These are phyloP conservation scores for Trichosanthes cucumerina DNA, from an alignment of 306 rosid species.

Conservation along the genomic window DNA sequence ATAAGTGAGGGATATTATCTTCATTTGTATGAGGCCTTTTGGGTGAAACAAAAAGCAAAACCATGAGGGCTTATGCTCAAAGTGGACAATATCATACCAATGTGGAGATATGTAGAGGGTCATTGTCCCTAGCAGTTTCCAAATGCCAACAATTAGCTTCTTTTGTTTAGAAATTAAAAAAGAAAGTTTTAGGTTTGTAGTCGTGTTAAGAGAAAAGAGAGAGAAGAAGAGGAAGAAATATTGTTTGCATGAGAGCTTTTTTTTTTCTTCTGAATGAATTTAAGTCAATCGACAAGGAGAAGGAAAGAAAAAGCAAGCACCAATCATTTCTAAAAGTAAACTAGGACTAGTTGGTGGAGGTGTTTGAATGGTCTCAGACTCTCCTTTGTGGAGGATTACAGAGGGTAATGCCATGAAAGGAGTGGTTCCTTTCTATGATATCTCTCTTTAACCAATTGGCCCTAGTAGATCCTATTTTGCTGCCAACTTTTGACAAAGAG, in stretches of 20 bases:
- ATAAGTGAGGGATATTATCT: too few relatives aligned
- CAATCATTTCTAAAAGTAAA: background rate
- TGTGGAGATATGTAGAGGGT: too few relatives aligned
- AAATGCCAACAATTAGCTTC: background rate
- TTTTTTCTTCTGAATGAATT: background rate
- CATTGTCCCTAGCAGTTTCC: too few relatives aligned
- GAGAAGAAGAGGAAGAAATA: background rate
- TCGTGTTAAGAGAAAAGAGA: background rate
- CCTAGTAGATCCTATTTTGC: background rate
- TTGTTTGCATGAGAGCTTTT: background rate
- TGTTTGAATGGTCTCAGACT: background rate
- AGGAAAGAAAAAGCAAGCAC: background rate
- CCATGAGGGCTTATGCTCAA: too few relatives aligned
- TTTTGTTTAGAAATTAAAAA: background rate
- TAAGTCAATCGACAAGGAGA: background rate
- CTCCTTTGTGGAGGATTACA: background rate
- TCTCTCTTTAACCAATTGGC: background rate
- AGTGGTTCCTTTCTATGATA: background rate
- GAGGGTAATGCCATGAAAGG: background rate
- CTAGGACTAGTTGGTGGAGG: background rate
- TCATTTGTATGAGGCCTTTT: too few relatives aligned
- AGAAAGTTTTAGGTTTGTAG: background rate
- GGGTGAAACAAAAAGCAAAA: too few relatives aligned
- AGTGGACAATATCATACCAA: too few relatives aligned
- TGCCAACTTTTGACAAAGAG: background rate